phyloP scores from a whole-genome alignment of 495 filamentous ascomycete species.

The Ascobolus immersus region DNA sequence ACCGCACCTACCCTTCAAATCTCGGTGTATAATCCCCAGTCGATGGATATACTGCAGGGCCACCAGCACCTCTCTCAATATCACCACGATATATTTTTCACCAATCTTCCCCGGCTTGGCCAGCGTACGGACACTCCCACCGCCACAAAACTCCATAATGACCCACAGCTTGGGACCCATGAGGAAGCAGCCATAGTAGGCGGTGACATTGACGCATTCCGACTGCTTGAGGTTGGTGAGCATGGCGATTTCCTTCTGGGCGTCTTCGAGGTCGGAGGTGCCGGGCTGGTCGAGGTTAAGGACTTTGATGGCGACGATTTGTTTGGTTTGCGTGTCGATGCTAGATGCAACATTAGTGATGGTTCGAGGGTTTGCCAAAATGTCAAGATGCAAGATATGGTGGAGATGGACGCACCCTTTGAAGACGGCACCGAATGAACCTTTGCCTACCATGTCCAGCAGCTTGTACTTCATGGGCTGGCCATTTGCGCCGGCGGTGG shows the following conservation, averaged over 20 bases:
- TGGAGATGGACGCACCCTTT: too few relatives aligned
- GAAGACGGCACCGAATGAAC: constrained; percentile 85
- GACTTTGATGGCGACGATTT: constrained; percentile 76
- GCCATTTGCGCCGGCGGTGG: too few relatives aligned
- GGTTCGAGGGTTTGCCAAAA: background rate
- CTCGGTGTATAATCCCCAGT: constrained; percentile 80
- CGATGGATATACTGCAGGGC: constrained; percentile 71
- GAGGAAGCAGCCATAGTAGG: constrained; percentile 62
- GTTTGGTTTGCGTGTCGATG: constrained; percentile 29
- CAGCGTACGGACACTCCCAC: constrained; percentile 80
- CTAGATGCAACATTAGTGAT: constrained; percentile 14
- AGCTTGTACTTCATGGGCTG: too few relatives aligned
- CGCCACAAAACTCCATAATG: constrained; percentile 83
- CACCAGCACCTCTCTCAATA: constrained; percentile 64
- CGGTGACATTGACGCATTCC: constrained; percentile 73
- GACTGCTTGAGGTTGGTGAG: constrained; percentile 61
- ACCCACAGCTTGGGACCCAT: constrained; percentile 83
- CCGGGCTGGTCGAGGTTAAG: constrained; percentile 82
- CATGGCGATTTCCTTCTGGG: constrained; percentile 65
- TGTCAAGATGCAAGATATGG: too few relatives aligned
- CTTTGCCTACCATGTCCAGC: constrained; percentile 91
- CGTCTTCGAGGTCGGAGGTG: constrained; percentile 43
- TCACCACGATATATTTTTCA: constrained; percentile 74
- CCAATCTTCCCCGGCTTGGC: constrained; percentile 48
- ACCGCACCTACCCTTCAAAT: constrained; percentile 51